Evolutionary conservation across 768 basidiomycete genomes (phyloP).

Genomic region (Xanthoconium stramineum): DNA sequence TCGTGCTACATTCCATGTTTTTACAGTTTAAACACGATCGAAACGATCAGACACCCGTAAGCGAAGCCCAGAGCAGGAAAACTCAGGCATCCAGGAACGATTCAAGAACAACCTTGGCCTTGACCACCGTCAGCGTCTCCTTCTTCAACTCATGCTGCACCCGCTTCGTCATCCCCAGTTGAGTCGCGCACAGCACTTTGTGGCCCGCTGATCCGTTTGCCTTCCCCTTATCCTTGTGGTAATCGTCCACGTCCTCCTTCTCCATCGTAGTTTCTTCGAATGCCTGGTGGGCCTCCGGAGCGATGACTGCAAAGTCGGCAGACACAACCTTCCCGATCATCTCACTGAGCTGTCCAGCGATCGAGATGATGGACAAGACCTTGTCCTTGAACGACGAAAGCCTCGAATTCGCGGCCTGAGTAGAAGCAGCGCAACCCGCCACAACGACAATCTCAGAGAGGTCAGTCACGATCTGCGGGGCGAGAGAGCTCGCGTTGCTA

Average conservation of each 20-base stretch:
- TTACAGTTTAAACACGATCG: too few species aligned
- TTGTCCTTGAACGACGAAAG: slow-evolving; percentile 6
- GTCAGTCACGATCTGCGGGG: background rate
- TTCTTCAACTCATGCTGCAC: background rate
- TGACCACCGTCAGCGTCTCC: background rate
- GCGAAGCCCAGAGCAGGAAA: background rate
- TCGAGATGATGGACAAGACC: slow-evolving; percentile 1
- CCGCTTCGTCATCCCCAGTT: slow-evolving; percentile 14
- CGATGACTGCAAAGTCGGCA: slow-evolving; percentile 7
- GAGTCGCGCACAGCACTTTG: slow-evolving; percentile 13
- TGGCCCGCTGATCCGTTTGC: background rate
- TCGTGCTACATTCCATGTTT: too few species aligned
- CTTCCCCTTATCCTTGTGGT: background rate
- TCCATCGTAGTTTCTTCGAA: slow-evolving; percentile 15
- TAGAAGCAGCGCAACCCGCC: slow-evolving; percentile 2
- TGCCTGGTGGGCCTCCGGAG: background rate
- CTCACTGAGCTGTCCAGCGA: slow-evolving; percentile 3
- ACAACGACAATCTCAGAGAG: slow-evolving; percentile 9
- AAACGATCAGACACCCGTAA: background rate
- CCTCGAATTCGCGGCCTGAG: background rate
- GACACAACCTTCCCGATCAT: slow-evolving; percentile 6
- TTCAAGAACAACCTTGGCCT: slow-evolving; percentile 12
- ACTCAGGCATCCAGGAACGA: slow-evolving; percentile 3
- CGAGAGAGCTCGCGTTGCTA: background rate
- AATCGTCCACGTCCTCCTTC: slow-evolving; percentile 1